Base-by-base conservation (phyloP, 768 basidiomycete genomes). In the Suillus luteus region DNA sequence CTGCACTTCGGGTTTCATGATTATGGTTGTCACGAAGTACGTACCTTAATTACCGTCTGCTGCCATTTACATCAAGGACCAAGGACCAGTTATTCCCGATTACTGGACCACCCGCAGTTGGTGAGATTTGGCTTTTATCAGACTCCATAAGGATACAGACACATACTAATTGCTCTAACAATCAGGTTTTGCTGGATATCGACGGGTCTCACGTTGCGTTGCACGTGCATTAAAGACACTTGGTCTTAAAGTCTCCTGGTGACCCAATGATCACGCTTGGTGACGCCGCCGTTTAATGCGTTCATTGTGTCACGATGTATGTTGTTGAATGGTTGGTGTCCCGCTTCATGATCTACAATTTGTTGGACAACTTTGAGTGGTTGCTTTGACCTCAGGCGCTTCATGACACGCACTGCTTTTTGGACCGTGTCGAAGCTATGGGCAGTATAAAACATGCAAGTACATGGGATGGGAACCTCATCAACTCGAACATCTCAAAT, bases 51-150 rank as follows among this genome's bases (percentile, higher is more conserved):
- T 57, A 38, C 55, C 22, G 37, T 31, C 27, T 19, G 9, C 51
- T 31, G 10, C 55, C 22, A 38, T 9, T 15, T 24, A 35, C 6
- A 35, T 35, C 33, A 31, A 31, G 35, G 4, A 22, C 22, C n/a
- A 15, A 38, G 22, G 10, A 40, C 38, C n/a, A 24, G 9, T n/a
- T n/a, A 2, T n/a, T 54, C 17, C 27, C 14, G 22, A 40, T 57
- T 17, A 38, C 24, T 40, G 55, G 38, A 40, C 55, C 24, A 57
- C 15, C 38, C 38, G 52, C 19, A 54, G 22, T 57, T 57, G 55
- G 55, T 58, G 27, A 58, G 41, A 24, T 19, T 40, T 58, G 27
- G 24, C 27, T 58, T 41, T 24, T 2, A 17, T 40, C 38, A 41
- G 15, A 40, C 24, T 22, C 55, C 19, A 24, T 15, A 14, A 22